phyloP scores from a whole-genome alignment of 495 filamentous ascomycete species.

The Talaromyces liani region DNA sequence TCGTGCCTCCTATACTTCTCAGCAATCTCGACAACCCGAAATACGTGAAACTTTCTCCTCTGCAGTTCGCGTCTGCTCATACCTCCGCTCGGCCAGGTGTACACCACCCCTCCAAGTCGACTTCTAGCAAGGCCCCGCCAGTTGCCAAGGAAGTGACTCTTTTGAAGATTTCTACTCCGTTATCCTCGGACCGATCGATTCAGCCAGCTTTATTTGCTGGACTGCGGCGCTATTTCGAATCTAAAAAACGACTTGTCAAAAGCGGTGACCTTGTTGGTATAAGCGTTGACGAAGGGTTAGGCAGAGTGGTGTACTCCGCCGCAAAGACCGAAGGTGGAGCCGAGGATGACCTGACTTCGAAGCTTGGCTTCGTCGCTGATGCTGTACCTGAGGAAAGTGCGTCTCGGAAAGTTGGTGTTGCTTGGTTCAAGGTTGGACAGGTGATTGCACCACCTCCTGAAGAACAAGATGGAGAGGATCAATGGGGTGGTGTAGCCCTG shows the following conservation, averaged over 20 bases:
- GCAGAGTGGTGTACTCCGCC: conserved; percentile 62
- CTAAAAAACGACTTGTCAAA: conserved; percentile 67
- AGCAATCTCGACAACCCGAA: conserved; percentile 71
- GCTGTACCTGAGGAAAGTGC: conserved; percentile 12
- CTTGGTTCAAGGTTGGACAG: conserved; percentile 83
- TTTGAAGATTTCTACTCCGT: conserved; percentile 81
- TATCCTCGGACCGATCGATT: conserved; percentile 74
- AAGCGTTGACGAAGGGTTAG: conserved; percentile 74
- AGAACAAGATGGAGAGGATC: conserved; percentile 53
- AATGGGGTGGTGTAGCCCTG: conserved; percentile 76
- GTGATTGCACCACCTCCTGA: conserved; percentile 50
- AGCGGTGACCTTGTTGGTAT: conserved; percentile 83
- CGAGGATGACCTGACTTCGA: conserved; percentile 54
- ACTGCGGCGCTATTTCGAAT: conserved; percentile 80
- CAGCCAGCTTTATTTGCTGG: conserved; percentile 77
- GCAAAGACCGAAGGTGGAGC: conserved; percentile 48
- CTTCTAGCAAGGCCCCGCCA: conserved; percentile 58
- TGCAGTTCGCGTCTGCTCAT: conserved; percentile 39
- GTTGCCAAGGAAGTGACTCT: conserved; percentile 85
- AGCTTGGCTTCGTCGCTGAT: conserved; percentile 32
- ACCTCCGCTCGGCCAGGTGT: conserved; percentile 25
- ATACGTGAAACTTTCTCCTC: conserved; percentile 63
- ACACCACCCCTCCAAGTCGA: conserved; percentile 39
- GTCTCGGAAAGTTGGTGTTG: conserved; percentile 51
- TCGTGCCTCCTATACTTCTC: conserved; percentile 77